Evolutionary conservation across 768 basidiomycete genomes (phyloP), one percentile per base, ranked within the genome.

Genomic region (Collybia sordida): DNA sequence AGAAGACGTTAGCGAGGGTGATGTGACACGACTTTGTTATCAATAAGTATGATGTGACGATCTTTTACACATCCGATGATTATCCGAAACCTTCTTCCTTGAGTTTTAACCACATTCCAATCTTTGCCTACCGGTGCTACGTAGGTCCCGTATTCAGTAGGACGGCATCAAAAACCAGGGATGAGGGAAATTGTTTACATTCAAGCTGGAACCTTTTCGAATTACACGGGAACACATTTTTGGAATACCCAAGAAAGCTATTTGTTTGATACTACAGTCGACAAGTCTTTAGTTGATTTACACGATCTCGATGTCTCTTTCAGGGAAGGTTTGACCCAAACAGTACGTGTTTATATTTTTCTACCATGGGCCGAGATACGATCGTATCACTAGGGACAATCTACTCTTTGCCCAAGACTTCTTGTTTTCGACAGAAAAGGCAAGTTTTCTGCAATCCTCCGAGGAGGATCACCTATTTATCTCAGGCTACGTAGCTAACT

Each of bases 181-280:
- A 90, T 90, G 88, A 82, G 78, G 60, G 89, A 92, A 61, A 88
- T 90, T 53, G 65, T 92, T 50, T 85, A 92, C 63, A 71, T 92
- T 44, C 89, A 91, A 65, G 86, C 86, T 0, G 88, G 88, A 48
- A 63, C 72, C 27, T 59, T 79, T 38, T 75, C 88, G 17, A 90
- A 91, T 59, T 82, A 83, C 59, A 66, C 78, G 17, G 88, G 87
- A 40, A 81, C 87, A 0, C 89, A 91, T 59, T 90, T 88, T 57
- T 92, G 88, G 88, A 90, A 90, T 59, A 78, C 86, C 1, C 88
- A 90, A 64, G 85, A 89, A 63, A 75, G 66, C 54, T 90, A 90
- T 63, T 77, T 85, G 55, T 70, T 73, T 52, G 70, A 72, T 18
- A 75, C 75, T 41, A 66, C 64, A 34, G 70, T 74, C 47, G 74